These are phyloP conservation scores for Paramecium biaurelia DNA, from an alignment of 73 alveolate genomes.

Conservation along the genomic window DNA sequence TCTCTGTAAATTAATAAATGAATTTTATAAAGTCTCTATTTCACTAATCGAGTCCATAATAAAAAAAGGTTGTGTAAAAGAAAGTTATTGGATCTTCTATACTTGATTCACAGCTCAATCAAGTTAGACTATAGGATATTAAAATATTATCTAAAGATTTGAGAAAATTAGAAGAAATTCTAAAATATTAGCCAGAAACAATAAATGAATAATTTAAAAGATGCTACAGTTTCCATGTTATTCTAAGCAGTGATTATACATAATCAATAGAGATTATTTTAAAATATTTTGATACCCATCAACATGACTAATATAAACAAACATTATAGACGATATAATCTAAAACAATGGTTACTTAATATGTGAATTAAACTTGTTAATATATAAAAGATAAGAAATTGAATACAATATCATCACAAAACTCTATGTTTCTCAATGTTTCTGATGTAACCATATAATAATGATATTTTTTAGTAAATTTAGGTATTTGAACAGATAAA, in stretches of 20 bases:
- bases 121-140: conserved; percentile 24
- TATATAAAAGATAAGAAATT: background rate
- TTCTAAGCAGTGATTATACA: background rate
- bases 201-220: background rate
- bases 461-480: background rate
- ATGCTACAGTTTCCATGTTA: background rate
- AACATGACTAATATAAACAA: background rate
- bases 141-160: background rate
- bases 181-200: background rate
- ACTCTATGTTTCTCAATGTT: conserved; percentile 22
- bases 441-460: background rate
- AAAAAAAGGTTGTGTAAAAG: background rate
- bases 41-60: background rate
- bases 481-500: background rate
- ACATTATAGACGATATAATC: background rate
- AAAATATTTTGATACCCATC: background rate
- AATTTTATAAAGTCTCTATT: background rate
- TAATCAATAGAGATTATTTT: background rate
- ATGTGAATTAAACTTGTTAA: background rate
- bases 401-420: background rate
- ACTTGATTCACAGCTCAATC: background rate
- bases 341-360: background rate
- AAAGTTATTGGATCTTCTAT: background rate
- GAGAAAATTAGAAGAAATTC: background rate
- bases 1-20: background rate